phyloP scores from a whole-genome alignment of 768 basidiomycete species.

The Pholiota conissans region DNA sequence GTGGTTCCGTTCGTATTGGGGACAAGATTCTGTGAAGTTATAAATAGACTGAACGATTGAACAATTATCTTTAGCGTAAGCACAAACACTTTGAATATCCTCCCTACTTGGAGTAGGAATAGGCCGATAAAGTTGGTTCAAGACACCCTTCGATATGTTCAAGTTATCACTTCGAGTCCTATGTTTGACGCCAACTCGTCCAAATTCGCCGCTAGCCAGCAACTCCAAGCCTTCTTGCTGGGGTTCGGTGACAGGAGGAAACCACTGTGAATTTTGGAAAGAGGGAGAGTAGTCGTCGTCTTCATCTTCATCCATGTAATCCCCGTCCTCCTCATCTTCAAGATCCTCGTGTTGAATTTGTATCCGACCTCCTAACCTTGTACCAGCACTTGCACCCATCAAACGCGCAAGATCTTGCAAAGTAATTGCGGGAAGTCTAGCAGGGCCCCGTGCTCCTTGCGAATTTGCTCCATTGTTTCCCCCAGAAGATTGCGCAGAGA shows the following conservation, averaged over 20 bases:
- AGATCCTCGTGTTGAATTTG: constrained; percentile 35
- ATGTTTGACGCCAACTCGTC: constrained; percentile 55
- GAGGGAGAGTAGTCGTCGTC: constrained; percentile 32
- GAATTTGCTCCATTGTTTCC: background rate
- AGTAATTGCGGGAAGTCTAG: constrained; percentile 29
- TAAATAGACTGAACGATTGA: constrained; percentile 1
- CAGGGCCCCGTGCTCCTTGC: constrained; percentile 9
- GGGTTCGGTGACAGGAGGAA: constrained; percentile 50
- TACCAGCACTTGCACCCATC: constrained; percentile 23
- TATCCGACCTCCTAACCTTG: constrained; percentile 25
- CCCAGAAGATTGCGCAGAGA: constrained; percentile 30
- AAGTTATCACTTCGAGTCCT: constrained; percentile 37
- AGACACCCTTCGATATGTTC: constrained; percentile 51
- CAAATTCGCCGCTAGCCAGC: constrained; percentile 79
- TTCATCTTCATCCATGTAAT: constrained; percentile 34
- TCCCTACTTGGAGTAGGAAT: constrained; percentile 44
- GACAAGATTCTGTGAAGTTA: constrained; percentile 53
- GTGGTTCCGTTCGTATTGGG: constrained; percentile 82
- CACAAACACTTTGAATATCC: constrained; percentile 54
- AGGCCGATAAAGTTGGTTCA: constrained; percentile 38
- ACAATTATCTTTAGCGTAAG: background rate
- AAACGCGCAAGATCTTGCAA: constrained; percentile 31
- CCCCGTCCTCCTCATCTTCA: constrained; percentile 29
- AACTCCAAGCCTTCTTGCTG: constrained; percentile 64
- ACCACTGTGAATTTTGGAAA: constrained; percentile 21